Evolutionary conservation across 2,329 filamentous ascomycete species (phyloP), one percentile per base, ranked within the genome.

Genomic region (Diplocarpon mali): DNA sequence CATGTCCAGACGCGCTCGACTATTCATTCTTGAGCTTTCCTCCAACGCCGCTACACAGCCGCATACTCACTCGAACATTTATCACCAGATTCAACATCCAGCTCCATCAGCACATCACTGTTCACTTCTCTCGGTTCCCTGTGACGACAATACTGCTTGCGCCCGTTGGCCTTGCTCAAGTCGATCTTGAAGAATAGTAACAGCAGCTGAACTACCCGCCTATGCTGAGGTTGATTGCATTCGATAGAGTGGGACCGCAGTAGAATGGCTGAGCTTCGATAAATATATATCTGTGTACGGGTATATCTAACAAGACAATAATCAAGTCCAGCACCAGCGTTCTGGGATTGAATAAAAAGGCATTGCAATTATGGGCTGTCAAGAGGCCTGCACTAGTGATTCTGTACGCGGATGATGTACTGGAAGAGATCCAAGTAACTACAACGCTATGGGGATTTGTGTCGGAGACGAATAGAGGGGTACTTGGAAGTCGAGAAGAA

Each of bases 301-400:
- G 10, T 53, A 54, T 28, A n/a, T n/a, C n/a, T n/a, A 68, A 69
- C 38, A 53, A 61, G 38, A 56, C 63, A 0, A 63, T 62, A 0
- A 61, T 67, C 13, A 60, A 59, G 15, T 64, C 62, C 0, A 68
- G 65, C 7, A 69, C 65, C 1, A 65, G 63, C n/a, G 62, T 65
- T 2, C 50, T 69, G 10, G 66, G 62, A 2, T 51, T 69, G 45
- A 24, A n/a, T n/a, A 66, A 68, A 31, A 60, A 58, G 31, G 58
- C 59, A 2, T 46, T 66, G 29, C 44, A 54, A 10, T 38, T 57
- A 11, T 51, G 62, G 17, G 53, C 45, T 1, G 52, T 59, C 3
- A 52, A 54, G 43, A 53, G 53, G 16, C 46, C 67, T 29, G 66
- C 61, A 0, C 53, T 69, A 3, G 62, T 70, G 5, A 69, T 66